Evolutionary conservation across 768 basidiomycete genomes (phyloP).

Genomic region (Mycena kentingensis): DNA sequence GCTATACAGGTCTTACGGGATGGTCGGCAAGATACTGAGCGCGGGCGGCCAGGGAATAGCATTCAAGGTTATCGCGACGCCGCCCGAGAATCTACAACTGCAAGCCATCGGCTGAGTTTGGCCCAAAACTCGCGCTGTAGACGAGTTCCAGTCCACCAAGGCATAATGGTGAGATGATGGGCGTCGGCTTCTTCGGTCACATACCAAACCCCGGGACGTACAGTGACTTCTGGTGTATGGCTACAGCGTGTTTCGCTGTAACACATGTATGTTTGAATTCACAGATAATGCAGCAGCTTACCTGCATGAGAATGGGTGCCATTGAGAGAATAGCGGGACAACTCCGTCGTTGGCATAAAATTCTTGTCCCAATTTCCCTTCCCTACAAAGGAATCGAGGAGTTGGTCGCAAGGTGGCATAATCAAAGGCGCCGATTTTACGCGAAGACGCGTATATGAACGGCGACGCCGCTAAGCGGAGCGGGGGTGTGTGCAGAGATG

Average conservation of each 20-base stretch:
- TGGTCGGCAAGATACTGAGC: too few species aligned
- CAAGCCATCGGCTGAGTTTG: slow-evolving; percentile 40
- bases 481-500: slow-evolving; percentile 7
- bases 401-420: slow-evolving; percentile 37
- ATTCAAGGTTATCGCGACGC: too few species aligned
- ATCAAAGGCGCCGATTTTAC: slow-evolving; percentile 39
- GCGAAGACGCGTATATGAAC: slow-evolving; percentile 31
- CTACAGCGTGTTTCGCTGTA: neutral
- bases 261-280: too few species aligned
- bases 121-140: slow-evolving; percentile 44
- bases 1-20: too few species aligned
- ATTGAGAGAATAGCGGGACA: slow-evolving; percentile 52
- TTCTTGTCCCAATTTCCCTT: slow-evolving; percentile 28
- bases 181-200: slow-evolving; percentile 37
- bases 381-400: neutral
- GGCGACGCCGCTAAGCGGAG: slow-evolving; percentile 12
- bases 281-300: too few species aligned
- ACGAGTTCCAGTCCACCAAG: slow-evolving; percentile 38
- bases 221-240: slow-evolving; percentile 3
- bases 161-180: slow-evolving; percentile 43
- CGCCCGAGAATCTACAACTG: slow-evolving; percentile 40
- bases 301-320: slow-evolving; percentile 51
- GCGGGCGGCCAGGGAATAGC: too few species aligned
- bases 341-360: slow-evolving; percentile 50
- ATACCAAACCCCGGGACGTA: slow-evolving; percentile 44